Base-by-base conservation (phyloP, 108 stramenopile genomes). In the Skeletonema marinoi region DNA sequence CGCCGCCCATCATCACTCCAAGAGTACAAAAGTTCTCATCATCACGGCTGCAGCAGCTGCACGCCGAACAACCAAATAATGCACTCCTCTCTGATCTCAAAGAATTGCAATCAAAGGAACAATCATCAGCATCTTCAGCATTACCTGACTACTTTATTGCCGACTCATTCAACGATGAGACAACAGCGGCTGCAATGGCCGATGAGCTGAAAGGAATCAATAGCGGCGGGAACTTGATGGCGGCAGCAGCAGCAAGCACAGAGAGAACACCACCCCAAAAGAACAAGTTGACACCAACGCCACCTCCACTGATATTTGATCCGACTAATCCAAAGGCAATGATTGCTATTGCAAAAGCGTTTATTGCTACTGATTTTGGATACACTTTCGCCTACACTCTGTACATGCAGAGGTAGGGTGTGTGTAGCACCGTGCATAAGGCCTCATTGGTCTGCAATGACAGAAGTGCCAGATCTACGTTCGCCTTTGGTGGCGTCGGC, bases 281-380 rank as follows among this genome's bases (percentile, higher is more conserved):
- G 44, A n/a, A n/a, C n/a, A n/a, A 39, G 39, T 11, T 46, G 44
- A 46, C 66, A 10, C 32, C 48, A 8, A 66, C 61, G 29, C 67
- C 67, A 32, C 75, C 68, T 9, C 39, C 39, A 11, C 9, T 39
- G 11, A 10, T 39, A 32, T 68, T 76, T 38, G 60, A 68, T 44
- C 75, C 75, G 14, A 51, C 68, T 17, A 42, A 76, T 62, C 75
- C 75, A 4, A 38, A 60, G 17, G 44, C 75, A 10, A 7, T 76
- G 13, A 76, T 76, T 33, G 56, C 75, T 33, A 68, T 68, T 33
- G 60, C 67, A 14, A 68, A 68, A 62, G 48, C 75, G 3, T 76
- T 76, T 58, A 46, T 76, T 25, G 60, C 60, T 46, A 68, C 75
- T n/a, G n/a, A n/a, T n/a, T n/a, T n/a, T n/a, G n/a, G n/a, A n/a